Evolutionary conservation across 2,329 filamentous ascomycete genomes (phyloP), one percentile per base, ranked within the genome.

Genomic region (Colletotrichum sp.): DNA sequence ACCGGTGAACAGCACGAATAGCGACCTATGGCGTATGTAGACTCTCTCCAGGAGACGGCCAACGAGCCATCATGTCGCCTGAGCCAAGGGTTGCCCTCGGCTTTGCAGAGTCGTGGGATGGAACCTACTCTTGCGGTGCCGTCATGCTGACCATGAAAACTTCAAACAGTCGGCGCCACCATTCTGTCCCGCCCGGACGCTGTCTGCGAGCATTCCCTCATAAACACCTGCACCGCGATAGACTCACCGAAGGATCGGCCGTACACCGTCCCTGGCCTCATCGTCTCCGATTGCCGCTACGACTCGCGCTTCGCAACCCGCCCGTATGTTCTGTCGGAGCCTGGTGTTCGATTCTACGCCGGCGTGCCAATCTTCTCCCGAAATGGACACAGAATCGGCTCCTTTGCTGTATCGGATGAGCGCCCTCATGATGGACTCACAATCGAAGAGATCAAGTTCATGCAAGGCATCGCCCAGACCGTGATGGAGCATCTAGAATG

Each of bases 401-500:
- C 88, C 13, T 91, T 92, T 75, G 89, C 90, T 69, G 88, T 94
- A 3, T 84, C 92, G 5, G 92, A 94, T 78, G 88, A 90, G 59
- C 85, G 86, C n/a, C 88, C 90, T 0, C 88, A 90, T 16, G 79
- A 88, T 57, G 89, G 88, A 0, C 79, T 94, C 21, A 84, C 83
- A 13, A 79, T 85, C 0, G 85, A 85, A 10, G 88, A 92, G 66
- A 77, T 89, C 3, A 85, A 87, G 26, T 92, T 91, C 65, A 84
- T 94, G 81, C 87, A 89, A 59, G 91, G 91, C 55, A 86, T 93
- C 82, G 86, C 89, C 1, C 84, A 84, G 21, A 89, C 91, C 6
- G 86, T 92, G 6, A 91, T 92, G 84, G 88, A 92, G 49, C 92
- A 94, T 73, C 82, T 94, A 10, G 91, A 92, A 82, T 89, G 87